phyloP scores from a whole-genome alignment of 73 alveolate species.

The Paramecium primaurelia region DNA sequence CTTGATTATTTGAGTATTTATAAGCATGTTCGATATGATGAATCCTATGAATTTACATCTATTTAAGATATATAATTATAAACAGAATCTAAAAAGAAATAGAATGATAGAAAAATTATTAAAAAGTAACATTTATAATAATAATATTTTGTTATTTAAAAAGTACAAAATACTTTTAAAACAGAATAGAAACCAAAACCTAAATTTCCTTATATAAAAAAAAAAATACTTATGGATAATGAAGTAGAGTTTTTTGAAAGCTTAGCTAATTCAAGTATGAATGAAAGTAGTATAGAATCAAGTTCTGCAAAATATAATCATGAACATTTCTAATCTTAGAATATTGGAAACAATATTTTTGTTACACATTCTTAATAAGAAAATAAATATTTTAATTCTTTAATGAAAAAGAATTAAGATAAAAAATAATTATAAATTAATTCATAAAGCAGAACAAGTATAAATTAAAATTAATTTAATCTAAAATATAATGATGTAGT shows the following conservation, averaged over 20 bases:
- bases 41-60: neutral
- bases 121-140: neutral
- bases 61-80: neutral
- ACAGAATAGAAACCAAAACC: neutral
- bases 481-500: neutral
- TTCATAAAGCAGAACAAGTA: neutral
- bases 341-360: neutral
- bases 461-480: neutral
- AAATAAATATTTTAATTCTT: neutral
- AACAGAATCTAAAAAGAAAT: neutral
- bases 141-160: neutral
- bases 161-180: neutral
- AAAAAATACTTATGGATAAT: neutral
- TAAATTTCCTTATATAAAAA: neutral
- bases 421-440: neutral
- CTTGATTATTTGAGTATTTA: neutral
- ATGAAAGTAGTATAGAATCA: neutral
- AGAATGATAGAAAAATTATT: neutral
- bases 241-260: neutral
- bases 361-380: neutral
- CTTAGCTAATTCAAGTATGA: neutral
- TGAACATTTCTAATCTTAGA: neutral
- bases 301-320: neutral
- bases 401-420: neutral
- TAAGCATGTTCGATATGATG: neutral